These are phyloP conservation scores for Anthostomella pinea DNA, from an alignment of 2,329 filamentous ascomycete genomes.

Conservation along the genomic window DNA sequence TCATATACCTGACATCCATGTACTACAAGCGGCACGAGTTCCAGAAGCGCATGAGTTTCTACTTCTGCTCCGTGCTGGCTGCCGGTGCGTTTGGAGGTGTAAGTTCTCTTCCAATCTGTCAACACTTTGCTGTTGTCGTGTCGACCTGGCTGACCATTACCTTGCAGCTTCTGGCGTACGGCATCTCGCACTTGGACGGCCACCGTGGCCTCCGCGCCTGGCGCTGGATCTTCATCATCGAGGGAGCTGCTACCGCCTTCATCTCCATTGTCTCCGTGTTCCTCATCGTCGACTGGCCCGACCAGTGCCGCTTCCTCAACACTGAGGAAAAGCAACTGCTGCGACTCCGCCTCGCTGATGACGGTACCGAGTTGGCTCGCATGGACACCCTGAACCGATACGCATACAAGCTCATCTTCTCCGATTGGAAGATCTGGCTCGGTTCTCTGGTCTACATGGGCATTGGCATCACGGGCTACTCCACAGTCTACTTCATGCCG, in stretches of 20 bases:
- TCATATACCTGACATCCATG: constrained; percentile 45
- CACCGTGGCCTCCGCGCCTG: constrained; percentile 41
- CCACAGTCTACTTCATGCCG: constrained; percentile 39
- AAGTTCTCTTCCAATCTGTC: constrained; percentile 10
- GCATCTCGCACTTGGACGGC: constrained; percentile 44
- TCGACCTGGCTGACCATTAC: not conserved
- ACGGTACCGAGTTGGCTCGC: constrained; percentile 24
- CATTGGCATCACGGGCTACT: constrained; percentile 31
- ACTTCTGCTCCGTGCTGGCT: constrained; percentile 41
- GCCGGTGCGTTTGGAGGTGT: constrained; percentile 43
- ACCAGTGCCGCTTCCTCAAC: constrained; percentile 45
- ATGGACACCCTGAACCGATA: constrained; percentile 32
- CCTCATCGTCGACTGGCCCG: constrained; percentile 49
- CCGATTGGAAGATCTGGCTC: constrained; percentile 40
- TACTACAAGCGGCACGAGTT: constrained; percentile 50
- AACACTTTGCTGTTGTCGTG: too few species aligned
- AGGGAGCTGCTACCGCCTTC: constrained; percentile 39
- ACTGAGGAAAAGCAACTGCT: constrained; percentile 38
- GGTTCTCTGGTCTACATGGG: constrained; percentile 34
- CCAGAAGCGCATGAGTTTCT: constrained; percentile 43
- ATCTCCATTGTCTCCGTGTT: constrained; percentile 34
- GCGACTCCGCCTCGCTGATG: constrained; percentile 29
- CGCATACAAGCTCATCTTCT: constrained; percentile 29
- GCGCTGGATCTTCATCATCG: constrained; percentile 45
- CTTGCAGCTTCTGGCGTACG: constrained; percentile 43